Evolutionary conservation across 176 grass and related monocot species (phyloP), one percentile per base, ranked within the genome.

Genomic region (Oryza rufipogon): DNA sequence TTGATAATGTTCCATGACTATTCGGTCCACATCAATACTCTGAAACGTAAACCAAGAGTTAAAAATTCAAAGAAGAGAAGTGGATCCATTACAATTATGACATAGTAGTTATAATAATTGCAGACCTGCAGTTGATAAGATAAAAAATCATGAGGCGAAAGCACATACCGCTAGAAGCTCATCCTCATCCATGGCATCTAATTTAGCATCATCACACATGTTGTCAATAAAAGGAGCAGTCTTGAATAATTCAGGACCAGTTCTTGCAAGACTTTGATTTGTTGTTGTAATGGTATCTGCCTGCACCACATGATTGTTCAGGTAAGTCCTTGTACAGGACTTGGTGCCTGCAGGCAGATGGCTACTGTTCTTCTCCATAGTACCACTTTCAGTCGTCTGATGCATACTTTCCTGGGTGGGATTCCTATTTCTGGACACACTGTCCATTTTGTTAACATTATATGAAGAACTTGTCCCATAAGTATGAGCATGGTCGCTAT

Each of bases 1-100:
- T 92, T 98, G 91, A 75, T 94, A 94, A 76, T 95, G 93, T 67
- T 98, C 93, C 96, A 94, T 94, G 60, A 98, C 91, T 80, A 98
- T 95, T 90, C 51, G 93, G 63, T 98, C 96, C 41, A 98, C 85
- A 32, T 98, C 96, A 73, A 98, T 91, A 87, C 79, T 90, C 96
- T 98, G 86, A 68, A 88, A 82, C 60, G 84, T 52, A 91, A 84
- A 84, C 77, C 58, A 28, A 45, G 9, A 44, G 25, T 72, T 72
- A 5, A 22, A 64, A 68, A 39, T 38, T 39, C 9, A 68, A 56
- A 68, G 42, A 49, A 22, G 14, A 64, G 36, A 74, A 41, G 36
- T 38, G 11, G 42, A 78, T 78, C 39, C 6, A 41, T 42, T 8
- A 51, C 26, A 80, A 42, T 76, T 70, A 72, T 51, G 42, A 36